These are phyloP conservation scores for Diaporthe eres DNA, from an alignment of 2,329 filamentous ascomycete species.

Conservation along the genomic window DNA sequence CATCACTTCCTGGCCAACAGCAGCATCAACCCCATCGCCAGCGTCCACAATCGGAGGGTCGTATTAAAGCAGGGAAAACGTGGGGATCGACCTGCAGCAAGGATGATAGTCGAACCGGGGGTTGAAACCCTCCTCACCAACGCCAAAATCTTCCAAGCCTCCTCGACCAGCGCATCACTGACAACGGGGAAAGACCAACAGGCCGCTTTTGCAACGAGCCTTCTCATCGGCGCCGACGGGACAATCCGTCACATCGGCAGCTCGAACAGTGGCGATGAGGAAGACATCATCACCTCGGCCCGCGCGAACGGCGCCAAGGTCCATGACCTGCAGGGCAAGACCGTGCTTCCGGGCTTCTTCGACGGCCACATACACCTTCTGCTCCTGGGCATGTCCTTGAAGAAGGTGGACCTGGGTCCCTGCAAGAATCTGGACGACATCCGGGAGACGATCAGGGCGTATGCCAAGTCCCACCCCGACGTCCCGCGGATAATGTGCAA, in stretches of 20 bases:
- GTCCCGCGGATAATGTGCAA: constrained; percentile 64
- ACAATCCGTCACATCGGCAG: constrained; percentile 55
- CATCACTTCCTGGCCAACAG: neutral
- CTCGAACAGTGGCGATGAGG: constrained; percentile 46
- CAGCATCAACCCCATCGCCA: no score
- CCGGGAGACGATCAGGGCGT: constrained; percentile 58
- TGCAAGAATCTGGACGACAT: constrained; percentile 66
- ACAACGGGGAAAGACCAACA: constrained; percentile 44
- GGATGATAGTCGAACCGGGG: constrained; percentile 16
- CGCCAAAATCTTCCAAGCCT: constrained; percentile 62
- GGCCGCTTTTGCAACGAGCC: constrained; percentile 53
- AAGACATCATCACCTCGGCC: constrained; percentile 47
- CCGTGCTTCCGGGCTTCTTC: constrained; percentile 68
- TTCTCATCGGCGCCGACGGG: constrained; percentile 52
- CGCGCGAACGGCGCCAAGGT: constrained; percentile 46
- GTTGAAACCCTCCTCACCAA: constrained; percentile 56
- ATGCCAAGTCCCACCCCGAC: constrained; percentile 60
- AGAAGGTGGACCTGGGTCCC: constrained; percentile 62
- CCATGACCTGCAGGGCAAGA: constrained; percentile 55
- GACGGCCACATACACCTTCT: constrained; percentile 72
- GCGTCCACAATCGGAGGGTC: no score
- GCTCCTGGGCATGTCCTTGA: constrained; percentile 67
- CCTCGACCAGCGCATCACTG: constrained; percentile 43
- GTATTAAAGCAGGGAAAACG: neutral
- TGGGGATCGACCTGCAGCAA: neutral